Conservation (phyloP, 352 stramenopile species). For the Globisporangium okanoganense region DNA sequence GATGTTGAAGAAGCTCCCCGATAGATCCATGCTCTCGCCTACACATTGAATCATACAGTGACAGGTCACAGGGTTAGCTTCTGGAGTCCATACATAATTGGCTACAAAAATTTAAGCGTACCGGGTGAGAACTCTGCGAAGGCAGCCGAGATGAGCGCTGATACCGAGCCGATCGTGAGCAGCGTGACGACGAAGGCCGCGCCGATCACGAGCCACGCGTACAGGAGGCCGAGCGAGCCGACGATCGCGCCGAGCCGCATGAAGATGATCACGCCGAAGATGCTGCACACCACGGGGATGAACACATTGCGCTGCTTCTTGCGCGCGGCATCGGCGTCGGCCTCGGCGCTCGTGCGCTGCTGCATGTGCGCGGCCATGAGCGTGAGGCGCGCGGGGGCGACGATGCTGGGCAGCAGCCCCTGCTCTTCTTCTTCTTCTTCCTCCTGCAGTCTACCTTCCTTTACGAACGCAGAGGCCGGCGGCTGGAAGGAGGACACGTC, state of each 20-base stretch:
- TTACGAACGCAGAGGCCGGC: neutral
- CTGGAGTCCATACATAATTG: no score
- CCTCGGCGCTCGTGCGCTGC: constrained; percentile 6
- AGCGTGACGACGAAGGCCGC: constrained; percentile 37
- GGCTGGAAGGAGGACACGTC: neutral
- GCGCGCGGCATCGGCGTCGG: constrained; percentile 7
- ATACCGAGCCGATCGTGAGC: constrained; percentile 46
- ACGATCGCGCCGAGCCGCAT: constrained; percentile 44
- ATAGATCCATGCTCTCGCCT: constrained; percentile 11
- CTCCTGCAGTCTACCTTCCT: neutral
- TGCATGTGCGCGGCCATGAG: neutral
- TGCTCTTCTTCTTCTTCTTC: neutral
- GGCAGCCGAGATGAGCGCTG: constrained; percentile 31
- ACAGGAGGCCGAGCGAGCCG: constrained; percentile 25
- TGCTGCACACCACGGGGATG: constrained; percentile 43
- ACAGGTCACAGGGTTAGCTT: neutral
- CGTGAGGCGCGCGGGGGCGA: neutral
- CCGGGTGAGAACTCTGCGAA: constrained; percentile 11
- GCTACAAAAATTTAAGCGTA: no score
- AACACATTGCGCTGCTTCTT: constrained; percentile 30
- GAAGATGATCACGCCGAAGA: constrained; percentile 57
- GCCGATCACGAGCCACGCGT: constrained; percentile 22
- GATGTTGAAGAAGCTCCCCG: constrained; percentile 26
- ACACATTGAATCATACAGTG: neutral
- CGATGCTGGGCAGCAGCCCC: neutral